Base-by-base conservation (phyloP, 805 yeast genomes). In the Pichia californica region DNA sequence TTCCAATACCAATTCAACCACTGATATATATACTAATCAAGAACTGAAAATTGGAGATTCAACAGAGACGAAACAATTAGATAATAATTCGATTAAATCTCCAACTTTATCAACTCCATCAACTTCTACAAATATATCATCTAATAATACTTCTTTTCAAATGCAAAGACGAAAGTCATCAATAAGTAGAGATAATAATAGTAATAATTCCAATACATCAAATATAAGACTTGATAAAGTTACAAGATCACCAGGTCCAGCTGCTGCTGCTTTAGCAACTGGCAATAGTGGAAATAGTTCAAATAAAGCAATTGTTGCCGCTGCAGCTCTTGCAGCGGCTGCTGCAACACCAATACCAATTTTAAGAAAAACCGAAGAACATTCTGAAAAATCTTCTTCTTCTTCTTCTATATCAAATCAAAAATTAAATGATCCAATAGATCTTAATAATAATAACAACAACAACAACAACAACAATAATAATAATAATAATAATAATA, bases 301-400 rank as follows among this genome's bases (percentile, higher is more conserved):
- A 8, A 62, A 61, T 41, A 74, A 79, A 52, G 87, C 85, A 0
- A 70, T 73, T 52, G 82, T 83, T 8, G 93, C 91, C 0, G 93
- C 93, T 1, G 91, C 89, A 8, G 91, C 91, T 0, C 66, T 84
- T 40, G 88, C 88, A 4, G 87, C 85, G 0, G 93, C 91, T 0
- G 89, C 89, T 2, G 85, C 80, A 13, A 73, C 78, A 13, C 93
- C 93, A 1, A 57, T 84, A 29, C 88, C 88, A 4, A 55, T 73
- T 15, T 42, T 55, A 11, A 38, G 44, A 16, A 39, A 41, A 41
- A 15, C 23, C 11, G 28, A 23, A 7, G 25, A 23, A 1, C 9
- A 23, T 23, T 1, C 2, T 23, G 9, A 23, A 23, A 9, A 23
- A 23, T n/a, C n/a, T n/a, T n/a, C n/a, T n/a, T n/a, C n/a, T n/a